Base-by-base conservation (phyloP, 1,284 basidiomycete genomes). In the Fomitopsis pinicola region DNA sequence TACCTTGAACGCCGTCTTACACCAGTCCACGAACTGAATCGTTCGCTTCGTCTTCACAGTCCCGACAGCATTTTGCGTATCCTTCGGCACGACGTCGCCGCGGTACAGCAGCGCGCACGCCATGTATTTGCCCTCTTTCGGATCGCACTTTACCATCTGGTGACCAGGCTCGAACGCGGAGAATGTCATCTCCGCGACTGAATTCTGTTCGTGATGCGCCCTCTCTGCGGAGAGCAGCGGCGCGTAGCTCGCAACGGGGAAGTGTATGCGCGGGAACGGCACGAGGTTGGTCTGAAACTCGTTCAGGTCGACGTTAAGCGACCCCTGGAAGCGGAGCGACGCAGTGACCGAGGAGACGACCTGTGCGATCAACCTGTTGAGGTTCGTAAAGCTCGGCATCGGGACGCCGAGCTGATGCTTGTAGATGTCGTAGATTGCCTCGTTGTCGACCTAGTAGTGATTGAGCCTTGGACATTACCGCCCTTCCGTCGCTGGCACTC, bases 361-460 rank as follows among this genome's bases (percentile, higher is more conserved):
- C 74, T 93, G 90, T 59, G 93, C 94, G 67, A 95, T 95, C 66
- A 95, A 81, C 67, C 92, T 81, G 82, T 95, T 95, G 66, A 95
- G 78, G 83, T 95, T 95, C 69, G 88, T 90, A 81, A 93, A 93
- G 62, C 89, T 84, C 7, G 93, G 92, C 42, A 88, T 88, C 61
- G 82, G 75, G 72, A 95, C 92, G 72, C 85, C 86, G 62, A 95
- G 82, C 77, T 92, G 92, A 78, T 88, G 88, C 80, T 92, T 91
- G 88, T 92, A 97, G 70, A 97, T 97, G 77, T 97, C 95, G 82
- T 97, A 97, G 76, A 97, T 97, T 58, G 91, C 91, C 77, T 93
- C 89, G 75, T 96, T 96, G 77, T 96, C 94, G 64, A 96, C 87
- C 88, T 89, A 38, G 19, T 1, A 38, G 35, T 22, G 52, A 40